Evolutionary conservation across 352 stramenopile genomes (phyloP).

Genomic region (Phytophthora sojae): DNA sequence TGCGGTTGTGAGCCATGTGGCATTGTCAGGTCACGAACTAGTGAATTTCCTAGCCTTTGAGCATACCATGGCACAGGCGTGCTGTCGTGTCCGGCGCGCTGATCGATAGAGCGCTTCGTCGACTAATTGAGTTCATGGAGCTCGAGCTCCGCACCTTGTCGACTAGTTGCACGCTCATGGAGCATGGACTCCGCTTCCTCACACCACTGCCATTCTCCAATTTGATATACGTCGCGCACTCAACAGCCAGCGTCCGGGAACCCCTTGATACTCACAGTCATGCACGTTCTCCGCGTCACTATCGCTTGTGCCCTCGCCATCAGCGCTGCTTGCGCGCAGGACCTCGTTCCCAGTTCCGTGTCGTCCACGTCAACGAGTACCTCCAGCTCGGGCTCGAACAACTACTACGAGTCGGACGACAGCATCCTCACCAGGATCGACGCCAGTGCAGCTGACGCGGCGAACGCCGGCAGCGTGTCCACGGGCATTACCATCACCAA

Average conservation of each 20-base stretch:
- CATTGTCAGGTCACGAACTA: slow-evolving; percentile 15
- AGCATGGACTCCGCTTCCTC: neutral
- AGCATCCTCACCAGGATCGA: slow-evolving; percentile 19
- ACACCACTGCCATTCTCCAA: slow-evolving; percentile 18
- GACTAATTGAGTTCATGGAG: slow-evolving; percentile 24
- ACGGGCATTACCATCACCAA: neutral
- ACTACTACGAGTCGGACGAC: slow-evolving; percentile 20
- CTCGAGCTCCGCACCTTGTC: slow-evolving; percentile 4
- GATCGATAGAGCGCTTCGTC: slow-evolving; percentile 1
- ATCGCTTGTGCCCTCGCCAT: slow-evolving; percentile 27
- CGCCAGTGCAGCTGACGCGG: slow-evolving; percentile 11
- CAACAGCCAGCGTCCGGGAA: slow-evolving; percentile 17
- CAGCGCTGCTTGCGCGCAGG: slow-evolving; percentile 22
- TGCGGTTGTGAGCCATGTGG: slow-evolving; percentile 17
- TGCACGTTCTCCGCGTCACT: slow-evolving; percentile 35
- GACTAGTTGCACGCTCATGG: slow-evolving; percentile 18
- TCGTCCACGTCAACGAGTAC: slow-evolving; percentile 19
- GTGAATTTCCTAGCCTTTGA: neutral
- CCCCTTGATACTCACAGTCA: slow-evolving; percentile 8
- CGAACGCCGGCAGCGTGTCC: slow-evolving; percentile 9
- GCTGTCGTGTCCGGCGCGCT: slow-evolving; percentile 22
- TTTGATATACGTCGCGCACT: slow-evolving; percentile 10
- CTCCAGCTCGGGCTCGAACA: slow-evolving; percentile 6
- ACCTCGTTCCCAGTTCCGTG: slow-evolving; percentile 7
- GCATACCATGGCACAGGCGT: no score